Evolutionary conservation across 768 basidiomycete genomes (phyloP).

Genomic region (Amanita thiersii): DNA sequence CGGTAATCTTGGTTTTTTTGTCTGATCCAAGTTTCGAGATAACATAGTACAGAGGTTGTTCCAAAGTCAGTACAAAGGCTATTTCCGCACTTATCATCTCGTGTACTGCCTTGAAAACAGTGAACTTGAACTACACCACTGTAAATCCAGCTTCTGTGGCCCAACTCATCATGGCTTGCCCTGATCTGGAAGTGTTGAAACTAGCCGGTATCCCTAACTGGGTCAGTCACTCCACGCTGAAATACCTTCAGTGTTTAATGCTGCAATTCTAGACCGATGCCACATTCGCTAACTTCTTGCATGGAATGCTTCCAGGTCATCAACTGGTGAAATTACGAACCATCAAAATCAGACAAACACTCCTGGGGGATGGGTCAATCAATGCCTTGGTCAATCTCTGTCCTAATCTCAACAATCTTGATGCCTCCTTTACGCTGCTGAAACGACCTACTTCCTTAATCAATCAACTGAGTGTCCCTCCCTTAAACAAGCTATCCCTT

Average conservation of each 20-base stretch:
- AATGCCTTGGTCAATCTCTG: slow-evolving; percentile 31
- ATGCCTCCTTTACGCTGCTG: slow-evolving; percentile 52
- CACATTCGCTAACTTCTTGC: slow-evolving; percentile 39
- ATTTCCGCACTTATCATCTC: slow-evolving; percentile 30
- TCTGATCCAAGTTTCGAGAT: slow-evolving; percentile 1
- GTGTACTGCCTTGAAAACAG: slow-evolving; percentile 33
- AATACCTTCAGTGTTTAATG: background rate
- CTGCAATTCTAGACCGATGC: slow-evolving; percentile 41
- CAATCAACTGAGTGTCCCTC: slow-evolving; percentile 17
- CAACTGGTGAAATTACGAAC: slow-evolving; percentile 34
- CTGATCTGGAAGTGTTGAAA: slow-evolving; percentile 46
- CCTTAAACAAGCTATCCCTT: slow-evolving; percentile 55
- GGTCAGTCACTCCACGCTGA: slow-evolving; percentile 26
- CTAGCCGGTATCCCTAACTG: slow-evolving; percentile 54
- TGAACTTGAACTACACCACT: slow-evolving; percentile 59
- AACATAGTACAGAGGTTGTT: slow-evolving; percentile 40
- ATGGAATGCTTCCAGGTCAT: slow-evolving; percentile 16
- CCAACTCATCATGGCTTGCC: slow-evolving; percentile 27
- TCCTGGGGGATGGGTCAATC: slow-evolving; percentile 42
- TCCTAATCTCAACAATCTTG: slow-evolving; percentile 46
- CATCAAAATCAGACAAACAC: slow-evolving; percentile 51
- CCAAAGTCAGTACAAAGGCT: slow-evolving; percentile 45
- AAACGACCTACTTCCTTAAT: slow-evolving; percentile 7
- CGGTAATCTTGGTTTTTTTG: slow-evolving; percentile 29
- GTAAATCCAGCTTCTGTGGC: slow-evolving; percentile 40